A percentile compares a stretch with the other conserved stretches of the same genome.
Evolutionary conservation across 441 rosid species (phyloP).

Genomic region (Syzygium syzygioides): DNA sequence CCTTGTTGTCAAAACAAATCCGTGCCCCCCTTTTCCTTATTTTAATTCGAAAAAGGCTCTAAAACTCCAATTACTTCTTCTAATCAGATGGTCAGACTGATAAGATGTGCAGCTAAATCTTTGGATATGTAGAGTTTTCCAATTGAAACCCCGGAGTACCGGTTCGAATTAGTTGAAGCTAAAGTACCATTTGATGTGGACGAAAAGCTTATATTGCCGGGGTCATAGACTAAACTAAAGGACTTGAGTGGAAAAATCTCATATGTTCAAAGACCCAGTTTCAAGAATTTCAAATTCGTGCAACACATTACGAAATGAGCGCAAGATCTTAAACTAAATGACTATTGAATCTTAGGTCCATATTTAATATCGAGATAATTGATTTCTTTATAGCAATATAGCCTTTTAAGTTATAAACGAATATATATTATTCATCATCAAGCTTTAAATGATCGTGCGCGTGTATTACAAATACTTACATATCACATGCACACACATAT

Average conservation of each 20-base stretch:
- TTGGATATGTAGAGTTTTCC: too few relatives aligned
- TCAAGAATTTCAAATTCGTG: neutral
- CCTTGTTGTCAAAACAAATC: neutral
- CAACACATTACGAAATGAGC: neutral
- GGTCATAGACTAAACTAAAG: neutral
- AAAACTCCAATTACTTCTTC: too few relatives aligned
- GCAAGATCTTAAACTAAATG: neutral
- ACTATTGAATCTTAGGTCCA: too few relatives aligned
- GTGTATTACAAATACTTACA: neutral
- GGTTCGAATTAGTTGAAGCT: neutral
- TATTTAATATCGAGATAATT: neutral
- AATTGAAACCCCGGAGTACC: too few relatives aligned
- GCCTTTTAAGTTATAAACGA: too few relatives aligned
- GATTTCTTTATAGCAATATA: neutral
- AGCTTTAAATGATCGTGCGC: neutral
- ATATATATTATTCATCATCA: neutral
- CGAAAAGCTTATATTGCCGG: neutral
- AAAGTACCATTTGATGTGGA: neutral
- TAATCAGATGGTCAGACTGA: too few relatives aligned
- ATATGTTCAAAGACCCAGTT: neutral
- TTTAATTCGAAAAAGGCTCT: neutral
- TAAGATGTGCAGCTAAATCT: too few relatives aligned
- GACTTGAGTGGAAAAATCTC: neutral
- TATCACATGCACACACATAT: too few relatives aligned
- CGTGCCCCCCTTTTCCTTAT: neutral